A percentile compares a stretch with the other conserved stretches of the same genome.
Conservation (phyloP, 306 rosid genomes). For the Ceratonia siliqua region DNA sequence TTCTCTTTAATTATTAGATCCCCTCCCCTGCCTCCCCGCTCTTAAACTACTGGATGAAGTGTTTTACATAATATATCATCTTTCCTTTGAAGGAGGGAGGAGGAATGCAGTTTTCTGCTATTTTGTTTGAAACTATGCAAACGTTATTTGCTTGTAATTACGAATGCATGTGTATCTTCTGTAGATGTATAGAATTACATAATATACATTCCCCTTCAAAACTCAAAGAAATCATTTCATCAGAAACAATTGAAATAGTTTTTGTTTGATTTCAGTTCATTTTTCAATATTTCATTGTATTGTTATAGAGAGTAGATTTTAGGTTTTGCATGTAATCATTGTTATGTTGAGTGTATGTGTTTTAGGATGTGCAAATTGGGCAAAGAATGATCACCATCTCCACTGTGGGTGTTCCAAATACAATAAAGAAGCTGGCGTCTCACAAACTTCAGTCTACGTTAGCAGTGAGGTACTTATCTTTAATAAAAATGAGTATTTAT, state of each 20-base stretch:
- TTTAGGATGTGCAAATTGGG: conserved; percentile 89
- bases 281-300: conserved; percentile 1
- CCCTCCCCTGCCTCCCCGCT: not conserved
- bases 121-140: not conserved
- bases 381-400: conserved; percentile 98
- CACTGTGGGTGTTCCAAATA: conserved; percentile 97
- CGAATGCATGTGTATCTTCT: not conserved
- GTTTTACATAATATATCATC: conserved; percentile 14
- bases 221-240: conserved; percentile 22
- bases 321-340: conserved; percentile 26
- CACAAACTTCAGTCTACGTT: conserved; percentile 95
- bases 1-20: conserved; percentile 7
- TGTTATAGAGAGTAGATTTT: conserved; percentile 3
- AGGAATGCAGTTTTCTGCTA: not conserved
- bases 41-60: not conserved
- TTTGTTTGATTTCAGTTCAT: conserved; percentile 17
- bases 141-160: conserved; percentile 8
- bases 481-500: conserved; percentile 3
- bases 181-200: not conserved
- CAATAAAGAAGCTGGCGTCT: conserved; percentile 84
- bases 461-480: conserved; percentile 79
- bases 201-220: conserved; percentile 5
- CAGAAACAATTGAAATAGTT: not conserved
- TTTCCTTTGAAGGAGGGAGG: conserved; percentile 5
- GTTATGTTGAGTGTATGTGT: conserved; percentile 28